Conservation (phyloP, 2,329 filamentous ascomycete species). For the Aspergillus pseudotamarii region DNA sequence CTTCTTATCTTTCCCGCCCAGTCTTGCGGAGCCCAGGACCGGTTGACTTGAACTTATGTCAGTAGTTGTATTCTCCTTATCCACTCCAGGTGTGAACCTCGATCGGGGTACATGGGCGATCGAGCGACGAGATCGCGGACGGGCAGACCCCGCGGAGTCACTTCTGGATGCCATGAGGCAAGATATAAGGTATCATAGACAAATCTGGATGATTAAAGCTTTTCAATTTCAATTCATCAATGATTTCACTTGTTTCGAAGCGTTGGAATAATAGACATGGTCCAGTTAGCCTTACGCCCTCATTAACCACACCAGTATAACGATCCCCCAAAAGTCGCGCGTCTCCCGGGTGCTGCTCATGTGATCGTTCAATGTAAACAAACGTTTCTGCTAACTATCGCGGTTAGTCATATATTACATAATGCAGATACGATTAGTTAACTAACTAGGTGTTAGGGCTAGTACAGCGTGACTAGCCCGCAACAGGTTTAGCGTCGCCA, state of each 20-base stretch:
- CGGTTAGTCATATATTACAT: background rate
- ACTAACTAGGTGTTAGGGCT: constrained; percentile 33
- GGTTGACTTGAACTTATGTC: constrained; percentile 58
- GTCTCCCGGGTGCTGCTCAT: constrained; percentile 32
- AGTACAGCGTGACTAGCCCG: constrained; percentile 38
- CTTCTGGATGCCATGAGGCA: constrained; percentile 38
- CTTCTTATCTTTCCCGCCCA: constrained; percentile 59
- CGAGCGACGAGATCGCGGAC: constrained; percentile 66
- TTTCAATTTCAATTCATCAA: background rate
- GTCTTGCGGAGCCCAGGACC: constrained; percentile 26
- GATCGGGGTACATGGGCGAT: constrained; percentile 62
- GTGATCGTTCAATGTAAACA: constrained; percentile 45
- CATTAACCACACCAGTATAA: background rate
- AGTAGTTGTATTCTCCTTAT: constrained; percentile 78
- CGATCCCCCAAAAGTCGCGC: constrained; percentile 26
- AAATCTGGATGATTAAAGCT: background rate
- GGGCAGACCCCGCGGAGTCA: constrained; percentile 36
- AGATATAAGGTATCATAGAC: constrained; percentile 18
- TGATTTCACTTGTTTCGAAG: background rate
- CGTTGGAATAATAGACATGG: background rate
- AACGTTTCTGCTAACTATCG: constrained; percentile 27
- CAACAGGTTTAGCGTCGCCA: constrained; percentile 33
- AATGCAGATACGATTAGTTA: background rate
- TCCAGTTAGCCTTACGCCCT: background rate
- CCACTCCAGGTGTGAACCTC: constrained; percentile 51